These are phyloP conservation scores for Acacia crassicarpa DNA, from an alignment of 306 rosid genomes.

Conservation along the genomic window DNA sequence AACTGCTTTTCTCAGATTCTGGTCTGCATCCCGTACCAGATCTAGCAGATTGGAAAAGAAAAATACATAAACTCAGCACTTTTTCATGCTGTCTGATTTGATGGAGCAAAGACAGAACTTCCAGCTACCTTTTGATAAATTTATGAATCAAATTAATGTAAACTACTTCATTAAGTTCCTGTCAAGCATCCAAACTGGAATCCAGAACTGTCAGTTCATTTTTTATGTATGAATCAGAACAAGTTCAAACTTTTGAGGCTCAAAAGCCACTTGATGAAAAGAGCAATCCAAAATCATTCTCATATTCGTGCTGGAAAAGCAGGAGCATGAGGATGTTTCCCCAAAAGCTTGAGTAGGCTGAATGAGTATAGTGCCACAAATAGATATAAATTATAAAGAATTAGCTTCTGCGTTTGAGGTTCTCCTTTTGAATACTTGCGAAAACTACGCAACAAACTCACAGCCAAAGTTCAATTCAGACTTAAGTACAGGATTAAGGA, in stretches of 20 bases:
- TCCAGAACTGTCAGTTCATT: background rate
- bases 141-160: background rate
- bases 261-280: slow-evolving; percentile 1
- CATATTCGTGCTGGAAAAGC: background rate
- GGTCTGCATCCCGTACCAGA: slow-evolving; percentile 70
- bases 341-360: slow-evolving; percentile 2
- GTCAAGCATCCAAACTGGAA: slow-evolving; percentile 1
- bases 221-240: background rate
- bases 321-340: background rate
- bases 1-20: slow-evolving; percentile 60
- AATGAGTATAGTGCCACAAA: slow-evolving; percentile 5
- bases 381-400: background rate
- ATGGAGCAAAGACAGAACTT: slow-evolving; percentile 16
- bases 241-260: background rate
- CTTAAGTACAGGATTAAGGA: background rate
- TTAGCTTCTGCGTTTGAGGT: slow-evolving; percentile 1
- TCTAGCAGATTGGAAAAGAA: slow-evolving; percentile 45
- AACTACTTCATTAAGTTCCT: slow-evolving; percentile 16
- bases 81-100: slow-evolving; percentile 7
- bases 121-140: slow-evolving; percentile 9
- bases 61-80: slow-evolving; percentile 4
- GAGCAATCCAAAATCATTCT: background rate
- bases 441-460: background rate
- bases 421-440: background rate
- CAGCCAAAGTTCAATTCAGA: slow-evolving; percentile 1